Evolutionary conservation across 495 filamentous ascomycete species (phyloP).

Genomic region (Neurospora intermedia): DNA sequence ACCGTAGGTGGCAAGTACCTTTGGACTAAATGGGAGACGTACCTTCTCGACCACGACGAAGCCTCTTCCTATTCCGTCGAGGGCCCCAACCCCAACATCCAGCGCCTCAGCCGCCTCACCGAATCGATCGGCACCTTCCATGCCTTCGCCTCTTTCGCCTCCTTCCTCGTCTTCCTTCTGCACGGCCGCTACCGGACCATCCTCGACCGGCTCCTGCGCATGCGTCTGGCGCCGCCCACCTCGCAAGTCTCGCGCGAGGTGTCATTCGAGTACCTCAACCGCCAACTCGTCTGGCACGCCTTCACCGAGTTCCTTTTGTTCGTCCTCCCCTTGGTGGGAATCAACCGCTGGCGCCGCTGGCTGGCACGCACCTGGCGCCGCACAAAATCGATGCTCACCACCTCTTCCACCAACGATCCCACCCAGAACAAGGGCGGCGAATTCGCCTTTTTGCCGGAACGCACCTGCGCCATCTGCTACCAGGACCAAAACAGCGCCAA

Average conservation of each 20-base stretch:
- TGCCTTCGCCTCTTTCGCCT: conserved; percentile 66
- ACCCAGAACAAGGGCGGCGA: conserved; percentile 56
- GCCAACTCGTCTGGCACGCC: conserved; percentile 96
- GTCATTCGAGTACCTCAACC: conserved; percentile 94
- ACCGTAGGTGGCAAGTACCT: conserved; percentile 81
- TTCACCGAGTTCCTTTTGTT: conserved; percentile 98
- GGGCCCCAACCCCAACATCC: conserved; percentile 40
- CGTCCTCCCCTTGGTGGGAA: conserved; percentile 84
- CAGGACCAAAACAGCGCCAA: conserved; percentile 72
- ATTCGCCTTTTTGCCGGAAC: conserved; percentile 74
- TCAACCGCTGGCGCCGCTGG: conserved; percentile 88
- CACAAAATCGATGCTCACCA: conserved; percentile 51
- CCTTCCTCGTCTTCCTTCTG: conserved; percentile 80
- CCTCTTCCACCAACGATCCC: conserved; percentile 18
- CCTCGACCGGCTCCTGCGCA: conserved; percentile 73
- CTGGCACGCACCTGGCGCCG: conserved; percentile 72
- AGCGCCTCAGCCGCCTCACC: conserved; percentile 55
- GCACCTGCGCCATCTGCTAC: conserved; percentile 98
- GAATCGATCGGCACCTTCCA: conserved; percentile 59
- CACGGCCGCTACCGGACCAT: conserved; percentile 88
- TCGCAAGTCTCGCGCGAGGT: conserved; percentile 80
- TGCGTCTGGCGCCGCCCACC: conserved; percentile 74
- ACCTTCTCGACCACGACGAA: conserved; percentile 63
- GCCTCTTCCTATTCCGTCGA: conserved; percentile 39
- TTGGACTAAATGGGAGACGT: conserved; percentile 85